Conservation (phyloP, 345 rosid genomes). For the Gossypium longicalyx region DNA sequence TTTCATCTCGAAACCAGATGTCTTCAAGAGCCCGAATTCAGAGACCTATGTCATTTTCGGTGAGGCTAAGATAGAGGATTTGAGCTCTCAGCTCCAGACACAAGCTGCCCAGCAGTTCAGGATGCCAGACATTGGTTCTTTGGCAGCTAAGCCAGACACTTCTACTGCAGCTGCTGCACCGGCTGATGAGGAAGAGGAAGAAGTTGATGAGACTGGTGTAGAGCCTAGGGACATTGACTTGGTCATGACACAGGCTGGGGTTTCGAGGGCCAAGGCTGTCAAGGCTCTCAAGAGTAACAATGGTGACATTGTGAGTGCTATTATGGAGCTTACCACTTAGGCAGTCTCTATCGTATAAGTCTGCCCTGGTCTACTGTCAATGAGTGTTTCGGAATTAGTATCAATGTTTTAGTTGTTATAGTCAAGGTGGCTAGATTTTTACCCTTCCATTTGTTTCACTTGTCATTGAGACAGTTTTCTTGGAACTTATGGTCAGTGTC, state of each 20-base stretch:
- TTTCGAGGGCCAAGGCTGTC: conserved; percentile 65
- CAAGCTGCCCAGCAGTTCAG: conserved; percentile 90
- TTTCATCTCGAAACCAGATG: conserved; percentile 85
- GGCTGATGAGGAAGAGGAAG: conserved; percentile 76
- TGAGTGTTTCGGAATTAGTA: conserved; percentile 4
- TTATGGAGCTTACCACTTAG: conserved; percentile 83
- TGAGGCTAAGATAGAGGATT: conserved; percentile 89
- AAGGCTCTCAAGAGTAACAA: conserved; percentile 63
- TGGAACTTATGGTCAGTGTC: neutral
- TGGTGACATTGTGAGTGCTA: conserved; percentile 92
- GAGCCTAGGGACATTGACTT: conserved; percentile 79
- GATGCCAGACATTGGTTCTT: conserved; percentile 67
- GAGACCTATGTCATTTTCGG: conserved; percentile 83
- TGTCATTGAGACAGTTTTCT: neutral
- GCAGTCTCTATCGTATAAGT: neutral
- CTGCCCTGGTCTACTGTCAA: neutral
- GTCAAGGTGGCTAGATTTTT: conserved; percentile 7
- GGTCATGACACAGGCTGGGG: conserved; percentile 86
- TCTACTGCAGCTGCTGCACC: conserved; percentile 35
- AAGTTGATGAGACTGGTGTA: conserved; percentile 65
- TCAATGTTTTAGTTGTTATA: neutral
- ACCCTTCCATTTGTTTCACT: neutral
- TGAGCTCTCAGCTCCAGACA: conserved; percentile 86
- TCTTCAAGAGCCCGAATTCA: conserved; percentile 82
- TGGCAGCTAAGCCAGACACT: conserved; percentile 51